Conservation (phyloP, 169 alveolate species). For the Toxoplasma gondii region DNA sequence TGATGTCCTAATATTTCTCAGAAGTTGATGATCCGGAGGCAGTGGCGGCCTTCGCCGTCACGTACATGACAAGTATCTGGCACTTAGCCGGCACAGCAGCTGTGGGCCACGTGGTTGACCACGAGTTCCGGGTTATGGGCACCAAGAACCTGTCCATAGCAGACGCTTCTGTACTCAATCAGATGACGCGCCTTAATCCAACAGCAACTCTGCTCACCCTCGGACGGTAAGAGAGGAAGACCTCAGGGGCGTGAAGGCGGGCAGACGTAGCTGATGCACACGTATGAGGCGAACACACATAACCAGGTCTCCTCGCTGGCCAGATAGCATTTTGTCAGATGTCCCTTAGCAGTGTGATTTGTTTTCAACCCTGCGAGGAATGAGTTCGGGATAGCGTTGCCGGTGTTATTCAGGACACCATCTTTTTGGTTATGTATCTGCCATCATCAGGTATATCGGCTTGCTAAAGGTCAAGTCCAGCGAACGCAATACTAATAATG, state of each 20-base stretch:
- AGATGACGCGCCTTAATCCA: slow-evolving; percentile 71
- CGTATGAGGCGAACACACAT: no score
- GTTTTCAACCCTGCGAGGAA: no score
- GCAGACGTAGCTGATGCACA: no score
- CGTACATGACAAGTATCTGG: slow-evolving; percentile 74
- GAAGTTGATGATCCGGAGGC: slow-evolving; percentile 68
- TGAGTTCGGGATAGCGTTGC: no score
- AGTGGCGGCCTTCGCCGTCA: slow-evolving; percentile 63
- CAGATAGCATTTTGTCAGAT: no score
- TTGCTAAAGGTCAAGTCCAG: neutral
- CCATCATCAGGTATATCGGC: neutral
- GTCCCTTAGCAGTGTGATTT: no score
- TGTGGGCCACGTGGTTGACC: slow-evolving; percentile 73
- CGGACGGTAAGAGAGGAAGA: slow-evolving; percentile 64
- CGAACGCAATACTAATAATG: neutral
- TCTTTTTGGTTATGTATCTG: no score
- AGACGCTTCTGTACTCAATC: slow-evolving; percentile 69
- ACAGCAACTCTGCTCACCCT: slow-evolving; percentile 66
- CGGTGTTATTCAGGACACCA: no score
- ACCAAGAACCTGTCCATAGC: slow-evolving; percentile 65
- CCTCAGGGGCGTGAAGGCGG: neutral
- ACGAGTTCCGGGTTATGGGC: slow-evolving; percentile 65
- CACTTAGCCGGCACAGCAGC: slow-evolving; percentile 71
- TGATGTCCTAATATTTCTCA: slow-evolving; percentile 5
- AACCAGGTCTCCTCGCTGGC: no score